These are phyloP conservation scores for Cyclotella choctawhatcheeana DNA, from an alignment of 108 stramenopile genomes.

Conservation along the genomic window DNA sequence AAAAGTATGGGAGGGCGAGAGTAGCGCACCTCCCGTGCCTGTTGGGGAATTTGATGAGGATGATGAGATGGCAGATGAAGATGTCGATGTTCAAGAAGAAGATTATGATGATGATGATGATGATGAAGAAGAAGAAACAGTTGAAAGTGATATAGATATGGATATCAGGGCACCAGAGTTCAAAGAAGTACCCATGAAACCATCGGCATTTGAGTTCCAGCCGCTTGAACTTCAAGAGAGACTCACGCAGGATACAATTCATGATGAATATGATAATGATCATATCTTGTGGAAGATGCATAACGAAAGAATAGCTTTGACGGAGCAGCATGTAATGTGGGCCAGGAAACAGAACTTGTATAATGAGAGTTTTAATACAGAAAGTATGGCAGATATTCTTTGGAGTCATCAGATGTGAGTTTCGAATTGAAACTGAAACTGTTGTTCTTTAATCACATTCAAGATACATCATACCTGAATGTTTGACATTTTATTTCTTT, in stretches of 20 bases:
- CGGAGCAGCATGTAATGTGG: constrained; percentile 89
- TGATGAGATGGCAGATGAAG: constrained; percentile 38
- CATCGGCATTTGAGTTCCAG: not conserved
- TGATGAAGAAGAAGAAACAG: constrained; percentile 72
- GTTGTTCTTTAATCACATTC: not conserved
- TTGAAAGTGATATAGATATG: constrained; percentile 49
- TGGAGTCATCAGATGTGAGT: constrained; percentile 86
- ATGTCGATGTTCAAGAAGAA: constrained; percentile 72
- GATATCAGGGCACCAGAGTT: not conserved
- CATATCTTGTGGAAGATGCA: constrained; percentile 64
- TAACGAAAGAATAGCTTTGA: constrained; percentile 62
- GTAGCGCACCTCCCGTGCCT: not conserved
- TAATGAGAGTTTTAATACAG: constrained; percentile 85
- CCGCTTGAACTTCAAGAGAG: not conserved
- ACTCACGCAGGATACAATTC: not conserved
- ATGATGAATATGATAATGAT: constrained; percentile 8
- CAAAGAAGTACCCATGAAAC: constrained; percentile 8
- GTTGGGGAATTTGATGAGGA: constrained; percentile 17
- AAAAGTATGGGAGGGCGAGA: constrained; percentile 51
- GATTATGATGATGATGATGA: constrained; percentile 62
- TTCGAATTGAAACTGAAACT: not conserved
- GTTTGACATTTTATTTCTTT: not conserved
- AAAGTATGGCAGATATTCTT: constrained; percentile 84
- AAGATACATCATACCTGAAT: not conserved
- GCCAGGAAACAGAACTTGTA: constrained; percentile 86